Conservation (phyloP, 1,284 basidiomycete species). For the Ceratorhiza oryzae-sativae region DNA sequence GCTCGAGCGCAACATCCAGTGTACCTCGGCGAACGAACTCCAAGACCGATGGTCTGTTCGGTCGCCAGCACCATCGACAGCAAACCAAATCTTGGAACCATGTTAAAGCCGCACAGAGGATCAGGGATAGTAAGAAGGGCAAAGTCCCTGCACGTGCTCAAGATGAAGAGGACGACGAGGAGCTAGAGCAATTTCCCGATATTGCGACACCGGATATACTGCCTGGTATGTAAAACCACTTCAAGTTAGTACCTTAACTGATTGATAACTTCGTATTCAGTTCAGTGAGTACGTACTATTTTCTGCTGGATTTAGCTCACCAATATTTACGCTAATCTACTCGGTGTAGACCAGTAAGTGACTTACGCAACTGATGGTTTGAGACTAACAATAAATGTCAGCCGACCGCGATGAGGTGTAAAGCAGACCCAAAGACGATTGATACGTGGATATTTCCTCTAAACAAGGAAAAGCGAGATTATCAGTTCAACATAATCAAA, state of each 20-base stretch:
- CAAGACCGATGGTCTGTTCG: constrained; percentile 36
- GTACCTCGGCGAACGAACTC: constrained; percentile 3
- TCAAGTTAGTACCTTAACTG: not conserved
- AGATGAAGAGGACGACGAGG: constrained; percentile 31
- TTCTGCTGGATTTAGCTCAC: no score
- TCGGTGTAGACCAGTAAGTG: constrained; percentile 32
- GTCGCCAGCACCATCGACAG: constrained; percentile 33
- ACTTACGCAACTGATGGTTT: not conserved
- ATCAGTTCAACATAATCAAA: constrained; percentile 94
- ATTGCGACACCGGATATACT: constrained; percentile 15
- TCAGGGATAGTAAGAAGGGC: constrained; percentile 29
- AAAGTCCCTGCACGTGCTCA: constrained; percentile 24
- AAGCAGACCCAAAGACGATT: constrained; percentile 76
- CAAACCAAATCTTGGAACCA: constrained; percentile 37
- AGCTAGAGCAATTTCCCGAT: constrained; percentile 37
- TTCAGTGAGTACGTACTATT: constrained; percentile 14
- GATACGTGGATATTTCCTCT: constrained; percentile 93
- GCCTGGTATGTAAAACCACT: not conserved
- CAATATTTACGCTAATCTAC: no score
- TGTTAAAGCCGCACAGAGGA: constrained; percentile 32
- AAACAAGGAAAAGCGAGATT: constrained; percentile 88
- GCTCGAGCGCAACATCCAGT: constrained; percentile 15
- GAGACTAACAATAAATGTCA: constrained; percentile 47
- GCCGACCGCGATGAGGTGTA: constrained; percentile 78
- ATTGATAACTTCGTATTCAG: not conserved